Evolutionary conservation across 768 basidiomycete species (phyloP).

Genomic region (Scleroderma citrinum): DNA sequence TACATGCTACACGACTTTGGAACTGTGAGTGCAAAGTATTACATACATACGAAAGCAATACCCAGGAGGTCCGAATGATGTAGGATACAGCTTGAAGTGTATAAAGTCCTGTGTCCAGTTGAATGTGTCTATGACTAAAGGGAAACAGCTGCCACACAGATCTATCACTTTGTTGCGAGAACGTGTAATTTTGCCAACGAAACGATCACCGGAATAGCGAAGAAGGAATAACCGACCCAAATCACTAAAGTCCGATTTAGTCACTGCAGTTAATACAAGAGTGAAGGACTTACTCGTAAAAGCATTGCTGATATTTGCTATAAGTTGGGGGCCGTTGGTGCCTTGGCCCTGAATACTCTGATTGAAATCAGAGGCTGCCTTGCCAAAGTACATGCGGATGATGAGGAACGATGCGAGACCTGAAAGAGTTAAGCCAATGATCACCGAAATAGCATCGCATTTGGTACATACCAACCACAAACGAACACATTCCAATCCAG

Average conservation of each 20-base stretch:
- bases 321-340: conserved; percentile 47
- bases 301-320: conserved; percentile 61
- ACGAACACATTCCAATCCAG: conserved; percentile 75
- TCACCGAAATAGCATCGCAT: neutral
- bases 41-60: neutral
- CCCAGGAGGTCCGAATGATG: neutral
- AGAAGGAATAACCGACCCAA: conserved; percentile 75
- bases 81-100: neutral
- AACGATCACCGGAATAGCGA: conserved; percentile 60
- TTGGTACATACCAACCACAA: conserved; percentile 52
- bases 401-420: conserved; percentile 67
- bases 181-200: conserved; percentile 66
- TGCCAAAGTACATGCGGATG: conserved; percentile 76
- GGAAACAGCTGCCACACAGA: conserved; percentile 1
- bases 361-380: conserved; percentile 76
- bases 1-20: no score
- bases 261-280: neutral
- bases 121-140: neutral
- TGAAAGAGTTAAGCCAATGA: conserved; percentile 17
- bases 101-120: no score
- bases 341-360: conserved; percentile 49
- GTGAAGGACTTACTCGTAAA: conserved; percentile 57
- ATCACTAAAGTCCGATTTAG: conserved; percentile 46
- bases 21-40: neutral
- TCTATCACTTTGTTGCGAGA: conserved; percentile 38